Conservation (phyloP, 1,284 basidiomycete genomes). For the Ceratobasidium sp. region DNA sequence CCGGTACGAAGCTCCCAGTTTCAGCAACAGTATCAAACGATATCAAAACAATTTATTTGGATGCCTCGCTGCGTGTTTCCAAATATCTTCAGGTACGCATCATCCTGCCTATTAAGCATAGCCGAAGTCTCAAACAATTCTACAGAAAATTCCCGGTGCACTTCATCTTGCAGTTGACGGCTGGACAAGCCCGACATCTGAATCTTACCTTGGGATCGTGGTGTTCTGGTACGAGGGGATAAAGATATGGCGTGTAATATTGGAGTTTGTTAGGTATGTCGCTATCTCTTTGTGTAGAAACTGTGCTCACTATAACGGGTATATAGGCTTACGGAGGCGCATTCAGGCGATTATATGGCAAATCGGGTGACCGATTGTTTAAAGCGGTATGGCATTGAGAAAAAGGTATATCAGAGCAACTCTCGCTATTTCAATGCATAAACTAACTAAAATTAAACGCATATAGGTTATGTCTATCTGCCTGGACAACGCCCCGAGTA, state of each 20-base stretch:
- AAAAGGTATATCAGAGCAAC: slow-evolving; percentile 3
- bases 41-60: slow-evolving; percentile 13
- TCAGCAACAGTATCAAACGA: slow-evolving; percentile 11
- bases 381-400: slow-evolving; percentile 16
- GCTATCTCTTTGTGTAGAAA: too few relatives aligned
- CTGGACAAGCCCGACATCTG: slow-evolving; percentile 9
- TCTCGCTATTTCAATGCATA: too few relatives aligned
- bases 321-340: slow-evolving; percentile 15
- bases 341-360: slow-evolving; percentile 13
- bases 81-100: slow-evolving; percentile 8
- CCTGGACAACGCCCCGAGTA: slow-evolving; percentile 23
- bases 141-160: slow-evolving; percentile 7
- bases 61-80: neutral
- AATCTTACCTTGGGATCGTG: slow-evolving; percentile 23
- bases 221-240: slow-evolving; percentile 15
- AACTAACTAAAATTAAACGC: too few relatives aligned
- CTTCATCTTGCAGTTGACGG: slow-evolving; percentile 35
- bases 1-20: slow-evolving; percentile 15
- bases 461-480: slow-evolving; percentile 3
- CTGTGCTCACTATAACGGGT: too few relatives aligned
- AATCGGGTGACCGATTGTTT: slow-evolving; percentile 5
- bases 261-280: slow-evolving; percentile 17
- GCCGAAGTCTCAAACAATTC: neutral
- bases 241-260: neutral
- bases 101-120: neutral